Evolutionary conservation across 1,284 basidiomycete species (phyloP), one percentile per base, ranked within the genome.

Genomic region (Ceratobasidium sp.): DNA sequence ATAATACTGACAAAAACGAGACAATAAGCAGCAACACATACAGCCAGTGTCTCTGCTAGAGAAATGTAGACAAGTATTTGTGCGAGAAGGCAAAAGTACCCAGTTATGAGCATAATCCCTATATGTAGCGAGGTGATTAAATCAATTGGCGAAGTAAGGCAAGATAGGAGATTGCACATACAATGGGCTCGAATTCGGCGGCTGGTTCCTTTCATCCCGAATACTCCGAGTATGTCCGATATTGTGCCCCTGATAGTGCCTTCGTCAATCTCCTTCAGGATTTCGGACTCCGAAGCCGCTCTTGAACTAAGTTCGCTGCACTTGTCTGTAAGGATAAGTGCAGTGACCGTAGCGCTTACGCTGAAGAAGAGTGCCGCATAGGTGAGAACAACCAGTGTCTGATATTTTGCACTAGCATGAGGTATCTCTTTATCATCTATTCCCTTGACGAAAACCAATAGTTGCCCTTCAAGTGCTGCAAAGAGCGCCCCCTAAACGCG

Each of bases 291-390:
- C n/a, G n/a, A n/a, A n/a, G n/a, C n/a, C n/a, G n/a, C n/a, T n/a
- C n/a, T n/a, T n/a, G n/a, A n/a, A 16, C 23, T 38, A 3, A 62
- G 38, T 23, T 71, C 55, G 27, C 12, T 27, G 20, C 30, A 50
- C 27, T 71, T 46, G 46, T 71, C 57, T 7, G 44, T 62, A 1
- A 71, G 69, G 27, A 71, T 20, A 1, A 71, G 57, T 1, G 57
- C n/a, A 27, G 44, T 60, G 57, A 71, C 33, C 2, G 55, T 60
- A 16, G 69, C 69, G 55, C 69, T 71, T n/a, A 71, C 30, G 27
- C 69, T 62, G 55, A 59, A 71, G 41, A 71, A 60, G 14, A 71
- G 48, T 6, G 55, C 41, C 5, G 27, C 10, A n/a, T 71, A 71
- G 7, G 69, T 71, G 57, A 71, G 27, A 1, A 20, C 41, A 0